phyloP scores from a whole-genome alignment of 805 yeast genomes.

The Candida pini region DNA sequence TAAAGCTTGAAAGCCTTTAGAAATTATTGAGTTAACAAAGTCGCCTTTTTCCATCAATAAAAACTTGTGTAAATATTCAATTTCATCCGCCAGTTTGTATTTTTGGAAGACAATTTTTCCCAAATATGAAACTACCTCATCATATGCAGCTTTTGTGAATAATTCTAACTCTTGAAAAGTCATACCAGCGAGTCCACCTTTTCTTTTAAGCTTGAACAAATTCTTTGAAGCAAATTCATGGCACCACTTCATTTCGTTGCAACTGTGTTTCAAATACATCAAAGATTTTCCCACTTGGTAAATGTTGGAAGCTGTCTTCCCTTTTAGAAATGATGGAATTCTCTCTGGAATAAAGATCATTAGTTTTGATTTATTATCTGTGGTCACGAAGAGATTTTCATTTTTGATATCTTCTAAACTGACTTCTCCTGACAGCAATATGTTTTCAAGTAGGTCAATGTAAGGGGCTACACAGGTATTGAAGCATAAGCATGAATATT shows the following conservation, averaged over 20 bases:
- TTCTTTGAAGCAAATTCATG: slow-evolving; percentile 9
- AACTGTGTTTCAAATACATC: slow-evolving; percentile 54
- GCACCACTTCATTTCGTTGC: slow-evolving; percentile 65
- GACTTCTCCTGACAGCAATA: slow-evolving; percentile 69
- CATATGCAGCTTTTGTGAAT: slow-evolving; percentile 39
- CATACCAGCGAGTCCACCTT: slow-evolving; percentile 32
- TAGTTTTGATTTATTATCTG: not conserved
- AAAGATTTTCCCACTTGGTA: slow-evolving; percentile 70
- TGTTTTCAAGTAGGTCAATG: slow-evolving; percentile 48
- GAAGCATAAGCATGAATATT: slow-evolving; percentile 40
- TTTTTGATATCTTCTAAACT: slow-evolving; percentile 32
- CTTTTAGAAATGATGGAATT: slow-evolving; percentile 42
- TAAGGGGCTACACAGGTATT: slow-evolving; percentile 51
- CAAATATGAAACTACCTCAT: slow-evolving; percentile 48
- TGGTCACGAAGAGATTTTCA: slow-evolving; percentile 55
- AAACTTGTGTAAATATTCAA: slow-evolving; percentile 59
- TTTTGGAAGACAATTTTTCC: slow-evolving; percentile 44
- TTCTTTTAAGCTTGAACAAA: slow-evolving; percentile 1
- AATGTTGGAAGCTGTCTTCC: slow-evolving; percentile 37
- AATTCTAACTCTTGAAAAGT: slow-evolving; percentile 22
- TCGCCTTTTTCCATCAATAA: slow-evolving; percentile 76
- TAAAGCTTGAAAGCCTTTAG: slow-evolving; percentile 47
- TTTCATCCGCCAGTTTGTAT: slow-evolving; percentile 44
- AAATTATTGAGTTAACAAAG: slow-evolving; percentile 61
- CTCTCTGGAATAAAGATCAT: slow-evolving; percentile 19